Conservation (phyloP, 495 filamentous ascomycete genomes). For the Massariosphaeria phaeospora region DNA sequence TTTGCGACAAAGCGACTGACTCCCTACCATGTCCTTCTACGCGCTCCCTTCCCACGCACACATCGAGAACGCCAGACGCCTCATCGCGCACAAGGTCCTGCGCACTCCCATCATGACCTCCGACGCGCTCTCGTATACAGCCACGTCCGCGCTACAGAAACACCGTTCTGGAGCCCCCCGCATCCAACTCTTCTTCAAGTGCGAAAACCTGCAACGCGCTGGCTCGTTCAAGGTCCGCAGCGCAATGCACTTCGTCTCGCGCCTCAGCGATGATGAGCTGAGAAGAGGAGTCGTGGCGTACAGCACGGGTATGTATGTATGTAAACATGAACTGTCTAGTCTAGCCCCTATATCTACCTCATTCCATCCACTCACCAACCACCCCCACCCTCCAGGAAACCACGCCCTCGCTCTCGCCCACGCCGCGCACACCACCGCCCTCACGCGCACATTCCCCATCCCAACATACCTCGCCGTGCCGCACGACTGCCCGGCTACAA, state of each 20-base stretch:
- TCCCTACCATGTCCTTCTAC: no score
- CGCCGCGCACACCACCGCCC: background rate
- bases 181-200: constrained; percentile 12
- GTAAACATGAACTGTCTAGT: no score
- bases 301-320: constrained; percentile 15
- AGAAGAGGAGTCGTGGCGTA: constrained; percentile 8
- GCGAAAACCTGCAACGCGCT: constrained; percentile 7
- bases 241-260: constrained; percentile 5
- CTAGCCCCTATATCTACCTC: background rate
- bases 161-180: no score
- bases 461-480: constrained; percentile 9
- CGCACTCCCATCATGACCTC: no score
- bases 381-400: background rate
- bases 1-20: no score
- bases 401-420: constrained; percentile 7
- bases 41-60: no score
- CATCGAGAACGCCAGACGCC: no score
- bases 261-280: constrained; percentile 2
- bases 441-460: background rate
- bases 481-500: background rate
- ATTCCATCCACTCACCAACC: background rate
- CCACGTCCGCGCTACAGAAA: no score
- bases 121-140: no score
- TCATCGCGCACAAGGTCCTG: no score
- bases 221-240: constrained; percentile 13